Evolutionary conservation across 2,329 filamentous ascomycete genomes (phyloP).

Genomic region (Talaromyces verruculosus): DNA sequence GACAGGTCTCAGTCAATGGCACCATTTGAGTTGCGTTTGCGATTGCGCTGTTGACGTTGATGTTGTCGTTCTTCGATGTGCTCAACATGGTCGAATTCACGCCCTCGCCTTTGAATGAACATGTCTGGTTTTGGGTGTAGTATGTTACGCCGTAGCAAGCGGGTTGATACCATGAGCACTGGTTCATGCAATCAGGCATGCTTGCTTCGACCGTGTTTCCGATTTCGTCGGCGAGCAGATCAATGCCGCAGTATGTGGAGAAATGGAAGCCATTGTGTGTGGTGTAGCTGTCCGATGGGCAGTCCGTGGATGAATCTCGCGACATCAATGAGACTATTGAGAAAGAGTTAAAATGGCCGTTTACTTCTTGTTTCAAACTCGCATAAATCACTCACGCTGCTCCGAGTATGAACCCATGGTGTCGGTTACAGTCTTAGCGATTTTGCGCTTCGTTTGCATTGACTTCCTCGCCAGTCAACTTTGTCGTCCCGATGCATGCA

Average conservation of each 20-base stretch:
- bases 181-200: constrained; percentile 10
- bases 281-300: neutral
- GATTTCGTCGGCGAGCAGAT: neutral
- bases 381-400: neutral
- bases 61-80: neutral
- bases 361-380: neutral
- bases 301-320: constrained; percentile 1
- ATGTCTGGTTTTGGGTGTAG: constrained; percentile 16
- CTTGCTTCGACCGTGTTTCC: neutral
- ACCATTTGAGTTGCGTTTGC: constrained; percentile 3
- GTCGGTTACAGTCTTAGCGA: neutral
- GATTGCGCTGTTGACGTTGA: constrained; percentile 16
- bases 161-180: constrained; percentile 9
- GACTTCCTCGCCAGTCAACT: too few species aligned
- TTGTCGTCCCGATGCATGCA: neutral
- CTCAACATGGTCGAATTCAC: constrained; percentile 3
- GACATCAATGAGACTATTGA: neutral
- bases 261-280: constrained; percentile 14
- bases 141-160: constrained; percentile 14
- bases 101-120: neutral
- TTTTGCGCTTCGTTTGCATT: neutral
- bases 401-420: neutral
- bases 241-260: constrained; percentile 6
- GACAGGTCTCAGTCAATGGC: neutral
- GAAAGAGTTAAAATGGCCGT: neutral